Base-by-base conservation (phyloP, 495 filamentous ascomycete genomes). In the Penicillium riverlandense region DNA sequence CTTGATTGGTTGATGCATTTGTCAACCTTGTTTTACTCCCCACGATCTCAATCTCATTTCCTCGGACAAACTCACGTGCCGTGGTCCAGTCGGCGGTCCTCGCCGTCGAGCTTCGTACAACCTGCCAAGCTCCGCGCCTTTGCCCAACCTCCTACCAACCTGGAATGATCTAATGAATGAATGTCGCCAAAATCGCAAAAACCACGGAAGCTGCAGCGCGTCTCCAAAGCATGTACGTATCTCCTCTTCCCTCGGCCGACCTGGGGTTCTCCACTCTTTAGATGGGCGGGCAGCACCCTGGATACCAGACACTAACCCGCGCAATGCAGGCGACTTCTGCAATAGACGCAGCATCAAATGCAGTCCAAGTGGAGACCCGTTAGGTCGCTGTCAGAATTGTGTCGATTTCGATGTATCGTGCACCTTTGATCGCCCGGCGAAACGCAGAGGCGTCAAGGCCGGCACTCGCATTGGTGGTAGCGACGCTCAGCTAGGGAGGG, bases 401-500 rank as follows among this genome's bases (percentile, higher is more conserved):
- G 68, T 67, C 13, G 76, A 80, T 29, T 76, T 90, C 33, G 72
- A 83, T 36, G 84, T 89, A 15, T 78, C 83, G 28, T 90, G 86
- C 58, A 89, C 85, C 37, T 87, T 82, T 55, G 68, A 81, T 37
- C 67, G 86, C 42, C 79, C 80, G 22, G 84, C 79, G 57, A 80
- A 82, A 50, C 74, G 86, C 9, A 75, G 86, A 43, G 86, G 86
- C 35, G 57, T 62, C 37, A 62, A 61, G 37, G 58, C 58, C 40
- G 58, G 58, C 33, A 47, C 45, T 13, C 47, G 41, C 27, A 37
- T 29, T 32, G 38, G 33, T 31, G n/a, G 15, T 7, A 52, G 43
- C 11, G 52, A 58, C 13, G 41, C 43, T 1, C 44, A 46, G n/a
- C 31, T 34, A 30, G 15, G 41, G 27, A 48, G 13, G 11, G 12